phyloP scores from a whole-genome alignment of 495 filamentous ascomycete genomes.

The Penicillium fimorum region DNA sequence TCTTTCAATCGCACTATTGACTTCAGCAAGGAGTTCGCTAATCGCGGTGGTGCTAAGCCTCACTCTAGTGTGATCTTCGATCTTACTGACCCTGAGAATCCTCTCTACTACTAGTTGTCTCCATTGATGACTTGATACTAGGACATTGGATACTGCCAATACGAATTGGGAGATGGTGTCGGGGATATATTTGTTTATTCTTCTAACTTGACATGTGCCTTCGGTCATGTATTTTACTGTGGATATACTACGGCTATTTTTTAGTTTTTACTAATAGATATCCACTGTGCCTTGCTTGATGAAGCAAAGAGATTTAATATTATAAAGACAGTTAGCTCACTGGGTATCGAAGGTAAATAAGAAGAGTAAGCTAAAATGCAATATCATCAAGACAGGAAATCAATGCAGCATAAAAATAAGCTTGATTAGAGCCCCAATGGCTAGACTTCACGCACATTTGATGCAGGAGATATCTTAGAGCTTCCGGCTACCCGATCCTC shows the following conservation, averaged over 20 bases:
- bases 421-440: neutral
- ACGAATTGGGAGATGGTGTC: neutral
- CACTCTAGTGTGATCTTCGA: constrained; percentile 61
- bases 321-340: neutral
- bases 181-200: neutral
- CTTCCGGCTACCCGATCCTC: neutral
- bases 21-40: constrained; percentile 51
- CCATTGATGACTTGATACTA: too few relatives aligned
- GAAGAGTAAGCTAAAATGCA: neutral
- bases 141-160: neutral
- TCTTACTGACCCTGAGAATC: constrained; percentile 50
- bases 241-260: neutral
- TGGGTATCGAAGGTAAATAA: neutral
- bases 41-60: constrained; percentile 58
- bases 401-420: neutral
- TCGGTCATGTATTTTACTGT: neutral
- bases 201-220: neutral
- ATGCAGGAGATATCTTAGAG: neutral
- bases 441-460: constrained; percentile 9
- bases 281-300: neutral
- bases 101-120: constrained; percentile 35
- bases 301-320: neutral
- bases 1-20: constrained; percentile 59
- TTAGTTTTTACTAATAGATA: neutral
- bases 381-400: neutral